Base-by-base conservation (phyloP, 257 asterid species). In the Petunia secreta region DNA sequence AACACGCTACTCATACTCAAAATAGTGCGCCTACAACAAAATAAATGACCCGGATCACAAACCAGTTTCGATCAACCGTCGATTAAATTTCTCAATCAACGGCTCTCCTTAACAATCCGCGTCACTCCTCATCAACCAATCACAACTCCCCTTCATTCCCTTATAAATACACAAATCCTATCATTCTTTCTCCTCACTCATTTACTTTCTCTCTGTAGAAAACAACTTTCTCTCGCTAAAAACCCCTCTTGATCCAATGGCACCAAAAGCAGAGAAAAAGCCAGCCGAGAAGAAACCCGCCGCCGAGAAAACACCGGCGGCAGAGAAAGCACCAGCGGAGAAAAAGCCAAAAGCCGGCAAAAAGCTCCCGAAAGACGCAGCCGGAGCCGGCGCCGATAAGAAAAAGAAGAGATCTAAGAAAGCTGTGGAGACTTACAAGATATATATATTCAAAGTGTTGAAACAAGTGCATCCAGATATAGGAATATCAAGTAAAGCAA, bases 261-360 rank as follows among this genome's bases (percentile, higher is more conserved):
- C 84, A 53, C 84, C 81, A 39, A 81, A 81, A 44, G 60, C 81
- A 0, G 81, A 81, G 59, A 81, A 81, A 44, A 81, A 81, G 57
- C 84, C 80, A 2, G 80, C 84, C 1, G 84, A 81, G 81, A 81
- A 81, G 84, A 81, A 81, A 4, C 84, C 81, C 0, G 84, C 84
- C 8, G 77, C 77, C 1, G 84, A 81, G 60, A 81, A 81, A 62
- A 48, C 84, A 2, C 84, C 84, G 0, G 64, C 52, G 4, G 77
- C 84, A 1, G 78, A 76, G 76, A 81, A 81, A 40, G 10, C 77
- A 3, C 80, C 66, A 15, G 79, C 83, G 36, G 84, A 75, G 80
- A 81, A 81, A 46, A 60, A 77, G 40, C 80, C 80, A 13, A 82
- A 82, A 41, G 84, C 81, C 14, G 84, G 84, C 3, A 82, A 82